phyloP scores from a whole-genome alignment of 2,329 filamentous ascomycete genomes.

The Blumeriella jaapii region DNA sequence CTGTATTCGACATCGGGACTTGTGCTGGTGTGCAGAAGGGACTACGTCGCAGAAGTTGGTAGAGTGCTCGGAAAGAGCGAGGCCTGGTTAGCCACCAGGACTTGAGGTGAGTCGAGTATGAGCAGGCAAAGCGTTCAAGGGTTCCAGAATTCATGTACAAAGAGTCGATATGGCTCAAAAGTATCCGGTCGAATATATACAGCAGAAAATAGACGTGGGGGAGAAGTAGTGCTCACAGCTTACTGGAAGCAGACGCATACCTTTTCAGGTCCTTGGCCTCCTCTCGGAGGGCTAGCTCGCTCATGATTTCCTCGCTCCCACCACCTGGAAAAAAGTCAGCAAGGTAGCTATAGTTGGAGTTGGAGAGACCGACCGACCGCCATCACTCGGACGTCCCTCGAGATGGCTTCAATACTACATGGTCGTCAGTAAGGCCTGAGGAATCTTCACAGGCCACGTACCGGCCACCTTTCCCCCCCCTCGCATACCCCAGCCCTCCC shows the following conservation, averaged over 20 bases:
- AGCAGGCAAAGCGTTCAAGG: no score
- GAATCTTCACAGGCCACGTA: constrained; percentile 3
- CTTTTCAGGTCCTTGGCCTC: constrained; percentile 24
- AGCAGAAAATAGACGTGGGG: neutral
- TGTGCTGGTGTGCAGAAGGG: no score
- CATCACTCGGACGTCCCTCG: constrained; percentile 38
- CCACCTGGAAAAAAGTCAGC: constrained; percentile 18
- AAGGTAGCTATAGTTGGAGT: neutral
- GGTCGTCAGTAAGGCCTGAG: constrained; percentile 3
- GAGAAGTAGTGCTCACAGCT: constrained; percentile 4
- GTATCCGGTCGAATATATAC: no score
- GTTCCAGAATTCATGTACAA: no score
- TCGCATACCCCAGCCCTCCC: constrained; percentile 40
- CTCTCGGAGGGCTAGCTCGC: constrained; percentile 24
- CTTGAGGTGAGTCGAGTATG: no score
- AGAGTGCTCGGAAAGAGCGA: no score
- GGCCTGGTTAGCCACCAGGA: no score
- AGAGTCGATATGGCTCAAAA: no score
- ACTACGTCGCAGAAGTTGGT: no score
- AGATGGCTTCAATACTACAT: constrained; percentile 39
- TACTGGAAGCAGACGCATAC: constrained; percentile 14
- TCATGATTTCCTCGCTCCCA: constrained; percentile 27
- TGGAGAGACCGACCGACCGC: constrained; percentile 25
- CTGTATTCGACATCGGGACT: no score
- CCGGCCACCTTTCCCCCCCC: constrained; percentile 35